A percentile compares a stretch with the other conserved stretches of the same genome.
Evolutionary conservation across 2,329 filamentous ascomycete species (phyloP).

Genomic region (Aspergillus sp.): DNA sequence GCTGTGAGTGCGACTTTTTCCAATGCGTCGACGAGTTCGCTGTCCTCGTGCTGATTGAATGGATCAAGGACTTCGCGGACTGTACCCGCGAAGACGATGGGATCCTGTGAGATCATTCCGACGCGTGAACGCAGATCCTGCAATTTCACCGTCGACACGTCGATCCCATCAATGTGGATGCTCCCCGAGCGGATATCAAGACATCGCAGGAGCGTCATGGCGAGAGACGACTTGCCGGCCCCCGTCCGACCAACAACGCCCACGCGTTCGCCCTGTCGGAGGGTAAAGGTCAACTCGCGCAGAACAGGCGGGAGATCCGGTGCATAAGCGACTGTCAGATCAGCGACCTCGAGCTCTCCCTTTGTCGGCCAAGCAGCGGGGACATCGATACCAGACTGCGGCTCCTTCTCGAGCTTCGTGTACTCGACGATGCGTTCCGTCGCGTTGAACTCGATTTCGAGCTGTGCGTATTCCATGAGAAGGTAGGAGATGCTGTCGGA

Average conservation of each 20-base stretch:
- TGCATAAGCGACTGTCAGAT: conserved; percentile 74
- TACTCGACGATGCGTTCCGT: conserved; percentile 58
- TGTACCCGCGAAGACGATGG: conserved; percentile 80
- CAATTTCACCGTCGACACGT: conserved; percentile 54
- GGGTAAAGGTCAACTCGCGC: conserved; percentile 30
- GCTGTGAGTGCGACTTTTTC: conserved; percentile 65
- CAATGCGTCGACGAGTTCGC: conserved; percentile 70
- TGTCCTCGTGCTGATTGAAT: conserved; percentile 71
- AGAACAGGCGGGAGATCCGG: conserved; percentile 61
- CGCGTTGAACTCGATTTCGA: conserved; percentile 61
- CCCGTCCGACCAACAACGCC: conserved; percentile 42
- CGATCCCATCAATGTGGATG: conserved; percentile 37
- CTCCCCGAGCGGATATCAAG: conserved; percentile 32
- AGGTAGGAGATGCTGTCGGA: conserved; percentile 67
- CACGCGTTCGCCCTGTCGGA: conserved; percentile 33
- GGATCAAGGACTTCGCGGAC: conserved; percentile 77
- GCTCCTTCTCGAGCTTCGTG: conserved; percentile 33
- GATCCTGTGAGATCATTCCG: conserved; percentile 82
- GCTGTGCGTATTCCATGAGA: conserved; percentile 65
- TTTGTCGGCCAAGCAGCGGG: conserved; percentile 48
- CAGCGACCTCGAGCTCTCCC: conserved; percentile 72
- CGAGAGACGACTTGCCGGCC: conserved; percentile 40
- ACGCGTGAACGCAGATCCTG: conserved; percentile 72
- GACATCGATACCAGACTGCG: conserved; percentile 28
- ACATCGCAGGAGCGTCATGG: conserved; percentile 37